phyloP scores from a whole-genome alignment of 768 basidiomycete species.

The Coprinopsis marcescibilis region DNA sequence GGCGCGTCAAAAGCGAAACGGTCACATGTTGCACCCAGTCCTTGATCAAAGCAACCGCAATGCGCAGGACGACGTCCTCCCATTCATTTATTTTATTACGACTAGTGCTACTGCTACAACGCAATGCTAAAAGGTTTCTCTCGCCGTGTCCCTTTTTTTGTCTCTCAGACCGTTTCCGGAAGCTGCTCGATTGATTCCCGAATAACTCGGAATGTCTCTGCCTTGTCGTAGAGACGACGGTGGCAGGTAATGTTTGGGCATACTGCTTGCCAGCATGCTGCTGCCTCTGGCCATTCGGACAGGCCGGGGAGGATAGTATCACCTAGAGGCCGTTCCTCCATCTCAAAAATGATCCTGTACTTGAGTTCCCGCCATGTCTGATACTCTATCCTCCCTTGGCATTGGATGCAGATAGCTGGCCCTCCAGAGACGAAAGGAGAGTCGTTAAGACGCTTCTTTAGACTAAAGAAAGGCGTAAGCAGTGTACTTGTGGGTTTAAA shows the following conservation, averaged over 20 bases:
- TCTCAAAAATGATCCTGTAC: conserved; percentile 47
- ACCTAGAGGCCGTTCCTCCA: conserved; percentile 53
- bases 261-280: conserved; percentile 53
- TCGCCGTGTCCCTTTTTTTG: no score
- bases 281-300: conserved; percentile 51
- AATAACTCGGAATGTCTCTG: conserved; percentile 47
- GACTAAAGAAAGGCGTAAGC: conserved; percentile 15
- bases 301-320: conserved; percentile 52
- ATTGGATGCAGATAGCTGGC: conserved; percentile 46
- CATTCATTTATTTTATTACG: no score
- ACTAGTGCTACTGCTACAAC: no score
- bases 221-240: conserved; percentile 51
- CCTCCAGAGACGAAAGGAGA: conserved; percentile 50
- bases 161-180: conserved; percentile 28
- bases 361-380: conserved; percentile 64
- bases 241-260: conserved; percentile 41
- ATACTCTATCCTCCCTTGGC: conserved; percentile 45
- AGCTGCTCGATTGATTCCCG: conserved; percentile 47
- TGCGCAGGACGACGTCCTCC: no score
- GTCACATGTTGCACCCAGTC: neutral
- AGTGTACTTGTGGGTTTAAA: neutral
- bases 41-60: no score
- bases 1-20: neutral
- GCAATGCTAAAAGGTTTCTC: neutral
- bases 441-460: conserved; percentile 44